phyloP scores from a whole-genome alignment of 1,284 basidiomycete genomes.

The Earliella scabrosa region DNA sequence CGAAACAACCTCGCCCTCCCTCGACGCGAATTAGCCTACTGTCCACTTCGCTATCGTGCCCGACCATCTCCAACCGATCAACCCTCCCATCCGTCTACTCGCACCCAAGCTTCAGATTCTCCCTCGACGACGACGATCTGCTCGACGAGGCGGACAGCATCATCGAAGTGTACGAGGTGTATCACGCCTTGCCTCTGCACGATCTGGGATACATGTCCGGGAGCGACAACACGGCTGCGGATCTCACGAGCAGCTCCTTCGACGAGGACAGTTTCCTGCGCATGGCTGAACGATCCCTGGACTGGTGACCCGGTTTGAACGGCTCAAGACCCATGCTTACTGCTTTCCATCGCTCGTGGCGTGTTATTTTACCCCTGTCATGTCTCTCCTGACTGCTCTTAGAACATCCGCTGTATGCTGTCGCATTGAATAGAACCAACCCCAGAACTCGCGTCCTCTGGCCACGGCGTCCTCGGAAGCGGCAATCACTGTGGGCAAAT shows the following conservation, averaged over 20 bases:
- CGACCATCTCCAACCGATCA: neutral
- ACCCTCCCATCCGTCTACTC: constrained; percentile 10
- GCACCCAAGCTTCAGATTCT: neutral
- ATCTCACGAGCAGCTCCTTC: constrained; percentile 13
- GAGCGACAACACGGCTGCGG: neutral
- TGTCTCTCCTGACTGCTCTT: neutral
- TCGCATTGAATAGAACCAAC: no score
- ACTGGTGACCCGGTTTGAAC: constrained; percentile 25
- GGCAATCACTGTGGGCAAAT: no score
- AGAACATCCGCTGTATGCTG: no score
- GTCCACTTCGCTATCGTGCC: neutral
- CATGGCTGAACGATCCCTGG: constrained; percentile 22
- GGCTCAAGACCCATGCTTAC: no score
- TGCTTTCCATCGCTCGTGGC: no score
- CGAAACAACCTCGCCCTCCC: neutral
- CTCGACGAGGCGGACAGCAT: neutral
- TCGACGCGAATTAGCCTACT: neutral
- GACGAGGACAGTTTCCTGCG: constrained; percentile 29
- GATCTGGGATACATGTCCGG: neutral
- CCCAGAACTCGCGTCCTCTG: no score
- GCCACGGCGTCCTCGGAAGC: no score
- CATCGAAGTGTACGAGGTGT: constrained; percentile 6
- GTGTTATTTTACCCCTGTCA: neutral
- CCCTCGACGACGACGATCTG: neutral
- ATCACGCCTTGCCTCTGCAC: neutral